Evolutionary conservation across 305 asterid genomes (phyloP), one percentile per base, ranked within the genome.

Genomic region (Fraxinus nigra): DNA sequence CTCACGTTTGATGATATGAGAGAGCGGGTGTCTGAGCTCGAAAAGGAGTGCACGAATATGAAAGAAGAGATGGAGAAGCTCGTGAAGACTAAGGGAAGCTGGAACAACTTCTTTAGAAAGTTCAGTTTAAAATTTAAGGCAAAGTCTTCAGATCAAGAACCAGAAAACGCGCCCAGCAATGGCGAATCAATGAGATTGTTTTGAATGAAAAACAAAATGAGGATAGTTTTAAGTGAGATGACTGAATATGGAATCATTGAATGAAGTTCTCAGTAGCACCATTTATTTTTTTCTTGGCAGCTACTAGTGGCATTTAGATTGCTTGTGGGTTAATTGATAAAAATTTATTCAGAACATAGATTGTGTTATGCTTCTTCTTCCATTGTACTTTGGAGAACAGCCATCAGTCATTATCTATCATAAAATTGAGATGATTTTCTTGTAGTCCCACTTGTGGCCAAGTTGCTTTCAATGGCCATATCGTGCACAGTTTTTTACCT

Each of bases 21-120:
- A 61, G 80, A 77, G 1, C 70, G 80, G 22, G 35, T 77, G 24
- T 7, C 80, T 14, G 80, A 77, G 20, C 80, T 77, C 38, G 80
- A 77, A 54, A 77, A 77, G 80, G 80, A 77, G 80, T 77, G 80
- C 80, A 48, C 13, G 38, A 77, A 54, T 54, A 54, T 77, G 80
- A 54, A 59, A 61, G 80, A 77, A n/a, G 80, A 51, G 72, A 46
- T 77, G 28, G 63, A 56, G 70, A 77, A 77, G 72, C 28, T 77
- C 22, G 80, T 77, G 63, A 77, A 54, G 80, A 32, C 80, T 16
- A 77, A 33, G 72, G 54, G 80, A 77, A 59, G 48, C 54, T 77
- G 80, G 72, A 77, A 72, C 80, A 30, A 37, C 26, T 77, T 77
- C 72, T 77, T 63, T 8, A 22, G 72, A 24, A 63, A 24, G 16